phyloP scores from a whole-genome alignment of 345 rosid genomes.

The Eucalyptus tenuipes region DNA sequence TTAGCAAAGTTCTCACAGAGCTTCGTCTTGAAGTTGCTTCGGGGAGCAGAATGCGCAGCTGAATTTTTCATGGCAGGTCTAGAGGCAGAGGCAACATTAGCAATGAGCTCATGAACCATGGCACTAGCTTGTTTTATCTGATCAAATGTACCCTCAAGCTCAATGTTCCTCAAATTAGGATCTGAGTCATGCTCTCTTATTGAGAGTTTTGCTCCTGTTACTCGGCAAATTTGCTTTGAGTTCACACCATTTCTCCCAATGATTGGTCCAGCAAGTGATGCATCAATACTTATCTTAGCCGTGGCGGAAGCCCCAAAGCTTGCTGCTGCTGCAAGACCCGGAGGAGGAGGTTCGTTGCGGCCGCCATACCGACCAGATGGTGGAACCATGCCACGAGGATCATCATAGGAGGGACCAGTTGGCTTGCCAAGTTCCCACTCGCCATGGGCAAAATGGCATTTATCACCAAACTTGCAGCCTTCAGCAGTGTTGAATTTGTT shows the following conservation, averaged over 20 bases:
- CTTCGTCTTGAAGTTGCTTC: conserved; percentile 72
- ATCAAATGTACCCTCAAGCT: conserved; percentile 90
- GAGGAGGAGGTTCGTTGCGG: conserved; percentile 30
- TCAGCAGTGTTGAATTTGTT: conserved; percentile 59
- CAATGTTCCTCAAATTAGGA: conserved; percentile 75
- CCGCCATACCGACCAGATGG: conserved; percentile 34
- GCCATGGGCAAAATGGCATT: conserved; percentile 78
- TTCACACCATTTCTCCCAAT: conserved; percentile 92
- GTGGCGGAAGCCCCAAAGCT: conserved; percentile 91
- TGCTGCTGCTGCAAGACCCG: conserved; percentile 52
- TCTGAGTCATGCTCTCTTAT: conserved; percentile 80
- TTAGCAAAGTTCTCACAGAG: conserved; percentile 62
- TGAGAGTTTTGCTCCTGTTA: conserved; percentile 84
- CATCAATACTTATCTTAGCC: conserved; percentile 86
- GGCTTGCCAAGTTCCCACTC: conserved; percentile 80
- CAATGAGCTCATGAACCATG: conserved; percentile 85
- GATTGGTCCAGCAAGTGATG: conserved; percentile 86
- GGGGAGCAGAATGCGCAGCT: background rate
- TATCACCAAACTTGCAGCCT: conserved; percentile 82
- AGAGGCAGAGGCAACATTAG: conserved; percentile 40
- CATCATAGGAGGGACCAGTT: conserved; percentile 37
- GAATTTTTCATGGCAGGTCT: conserved; percentile 20
- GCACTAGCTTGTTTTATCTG: conserved; percentile 96
- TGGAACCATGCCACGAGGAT: conserved; percentile 39
- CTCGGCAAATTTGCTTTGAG: conserved; percentile 82